phyloP scores from a whole-genome alignment of 2,329 filamentous ascomycete genomes.

The Scopulariopsis brevicaulis region DNA sequence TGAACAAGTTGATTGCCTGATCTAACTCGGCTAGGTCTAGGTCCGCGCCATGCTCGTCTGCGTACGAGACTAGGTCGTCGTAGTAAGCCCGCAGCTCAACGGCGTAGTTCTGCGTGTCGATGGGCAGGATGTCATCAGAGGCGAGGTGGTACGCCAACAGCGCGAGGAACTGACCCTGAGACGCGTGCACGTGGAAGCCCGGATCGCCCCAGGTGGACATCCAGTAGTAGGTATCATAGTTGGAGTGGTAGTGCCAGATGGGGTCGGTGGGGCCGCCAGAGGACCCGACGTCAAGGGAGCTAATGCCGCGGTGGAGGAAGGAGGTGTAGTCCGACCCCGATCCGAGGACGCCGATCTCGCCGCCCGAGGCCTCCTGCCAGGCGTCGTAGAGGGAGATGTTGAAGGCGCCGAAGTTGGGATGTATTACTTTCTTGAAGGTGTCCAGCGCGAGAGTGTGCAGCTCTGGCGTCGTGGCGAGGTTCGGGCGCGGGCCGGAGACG shows the following conservation, averaged over 20 bases:
- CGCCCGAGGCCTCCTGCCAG: constrained; percentile 22
- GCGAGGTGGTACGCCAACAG: constrained; percentile 26
- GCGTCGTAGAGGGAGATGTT: constrained; percentile 26
- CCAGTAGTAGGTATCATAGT: constrained; percentile 79
- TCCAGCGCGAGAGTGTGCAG: constrained; percentile 55
- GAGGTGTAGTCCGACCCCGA: constrained; percentile 58
- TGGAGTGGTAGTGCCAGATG: constrained; percentile 69
- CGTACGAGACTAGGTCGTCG: constrained; percentile 20
- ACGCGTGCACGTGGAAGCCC: constrained; percentile 46
- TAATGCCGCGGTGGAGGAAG: constrained; percentile 45
- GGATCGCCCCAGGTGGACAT: constrained; percentile 70
- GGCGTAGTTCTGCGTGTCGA: constrained; percentile 28
- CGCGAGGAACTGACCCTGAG: constrained; percentile 36
- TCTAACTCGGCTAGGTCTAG: constrained; percentile 25
- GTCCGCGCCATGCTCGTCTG: constrained; percentile 17
- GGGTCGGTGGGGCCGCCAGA: constrained; percentile 29
- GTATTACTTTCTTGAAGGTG: constrained; percentile 43
- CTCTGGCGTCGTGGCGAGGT: constrained; percentile 50
- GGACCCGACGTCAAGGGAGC: constrained; percentile 42
- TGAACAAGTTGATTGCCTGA: constrained; percentile 24
- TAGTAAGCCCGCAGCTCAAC: constrained; percentile 25
- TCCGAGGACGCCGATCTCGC: constrained; percentile 41
- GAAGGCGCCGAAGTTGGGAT: constrained; percentile 46
- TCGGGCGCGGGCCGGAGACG: constrained; percentile 42
- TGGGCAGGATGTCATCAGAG: constrained; percentile 22